phyloP scores from a whole-genome alignment of 2,329 filamentous ascomycete species.

The Aspergillus intermedius region DNA sequence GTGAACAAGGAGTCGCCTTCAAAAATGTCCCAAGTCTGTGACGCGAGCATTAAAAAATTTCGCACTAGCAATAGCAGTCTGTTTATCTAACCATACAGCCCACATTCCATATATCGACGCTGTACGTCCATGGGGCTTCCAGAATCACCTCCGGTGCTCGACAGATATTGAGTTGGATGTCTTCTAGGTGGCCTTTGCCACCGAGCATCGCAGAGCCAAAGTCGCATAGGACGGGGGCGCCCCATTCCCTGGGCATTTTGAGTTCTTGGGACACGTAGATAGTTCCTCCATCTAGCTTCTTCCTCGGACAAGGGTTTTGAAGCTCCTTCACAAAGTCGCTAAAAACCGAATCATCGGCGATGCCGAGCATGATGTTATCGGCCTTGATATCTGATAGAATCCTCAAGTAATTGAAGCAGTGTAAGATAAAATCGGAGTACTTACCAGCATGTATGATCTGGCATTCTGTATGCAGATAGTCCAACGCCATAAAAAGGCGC shows the following conservation, averaged over 20 bases:
- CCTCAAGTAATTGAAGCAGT: neutral
- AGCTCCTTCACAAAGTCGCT: slow-evolving; percentile 37
- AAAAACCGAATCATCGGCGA: slow-evolving; percentile 37
- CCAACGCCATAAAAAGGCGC: slow-evolving; percentile 39
- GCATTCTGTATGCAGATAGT: slow-evolving; percentile 44
- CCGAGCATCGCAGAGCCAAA: slow-evolving; percentile 43
- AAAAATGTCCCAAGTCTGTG: slow-evolving; percentile 46
- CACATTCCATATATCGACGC: slow-evolving; percentile 49
- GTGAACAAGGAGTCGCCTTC: slow-evolving; percentile 43
- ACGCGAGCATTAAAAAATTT: slow-evolving; percentile 5
- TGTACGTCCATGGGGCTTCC: slow-evolving; percentile 39
- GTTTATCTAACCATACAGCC: slow-evolving; percentile 43
- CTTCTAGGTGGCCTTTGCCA: slow-evolving; percentile 24
- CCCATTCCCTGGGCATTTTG: slow-evolving; percentile 23
- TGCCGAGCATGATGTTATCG: slow-evolving; percentile 44
- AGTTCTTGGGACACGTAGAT: slow-evolving; percentile 42
- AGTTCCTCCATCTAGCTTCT: slow-evolving; percentile 33
- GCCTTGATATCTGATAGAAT: slow-evolving; percentile 38
- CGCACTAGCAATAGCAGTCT: slow-evolving; percentile 4
- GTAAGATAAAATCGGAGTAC: slow-evolving; percentile 4
- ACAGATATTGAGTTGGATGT: slow-evolving; percentile 29
- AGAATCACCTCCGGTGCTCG: slow-evolving; percentile 44
- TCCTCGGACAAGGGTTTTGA: slow-evolving; percentile 36
- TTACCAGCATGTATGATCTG: slow-evolving; percentile 43
- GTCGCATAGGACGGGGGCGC: slow-evolving; percentile 42